Conservation (phyloP, 257 asterid species). For the Solanum paucissectum region DNA sequence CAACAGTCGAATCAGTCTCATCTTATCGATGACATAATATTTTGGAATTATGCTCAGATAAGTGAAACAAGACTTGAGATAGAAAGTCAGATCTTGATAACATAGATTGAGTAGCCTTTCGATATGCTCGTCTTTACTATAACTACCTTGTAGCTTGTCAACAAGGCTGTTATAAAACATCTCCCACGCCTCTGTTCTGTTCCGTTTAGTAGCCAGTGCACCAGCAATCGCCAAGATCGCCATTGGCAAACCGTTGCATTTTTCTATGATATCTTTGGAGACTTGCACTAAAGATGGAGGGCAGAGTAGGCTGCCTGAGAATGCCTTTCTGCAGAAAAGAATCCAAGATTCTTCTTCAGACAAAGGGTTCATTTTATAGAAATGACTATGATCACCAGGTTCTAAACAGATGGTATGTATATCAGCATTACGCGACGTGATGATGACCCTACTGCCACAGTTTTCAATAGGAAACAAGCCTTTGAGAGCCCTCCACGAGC, state of each 20-base stretch:
- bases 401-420: neutral
- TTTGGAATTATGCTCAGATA: conserved; percentile 16
- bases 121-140: neutral
- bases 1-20: conserved; percentile 8
- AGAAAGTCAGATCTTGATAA: conserved; percentile 15
- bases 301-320: neutral
- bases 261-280: neutral
- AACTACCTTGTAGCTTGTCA: conserved; percentile 3
- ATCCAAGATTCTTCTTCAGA: conserved; percentile 12
- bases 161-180: neutral
- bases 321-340: conserved; percentile 7
- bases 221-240: conserved; percentile 17
- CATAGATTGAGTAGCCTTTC: conserved; percentile 5
- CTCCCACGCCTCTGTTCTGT: conserved; percentile 8
- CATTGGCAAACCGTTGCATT: conserved; percentile 18
- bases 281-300: conserved; percentile 1
- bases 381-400: neutral
- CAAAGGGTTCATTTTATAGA: conserved; percentile 7
- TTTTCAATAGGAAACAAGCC: conserved; percentile 5
- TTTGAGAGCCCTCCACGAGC: conserved; percentile 5
- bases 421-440: conserved; percentile 5
- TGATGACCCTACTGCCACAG: conserved; percentile 9
- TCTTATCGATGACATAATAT: neutral
- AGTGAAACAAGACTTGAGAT: conserved; percentile 12
- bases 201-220: conserved; percentile 5